phyloP scores from a whole-genome alignment of 768 basidiomycete genomes.

The Cystofilobasidium macerans region DNA sequence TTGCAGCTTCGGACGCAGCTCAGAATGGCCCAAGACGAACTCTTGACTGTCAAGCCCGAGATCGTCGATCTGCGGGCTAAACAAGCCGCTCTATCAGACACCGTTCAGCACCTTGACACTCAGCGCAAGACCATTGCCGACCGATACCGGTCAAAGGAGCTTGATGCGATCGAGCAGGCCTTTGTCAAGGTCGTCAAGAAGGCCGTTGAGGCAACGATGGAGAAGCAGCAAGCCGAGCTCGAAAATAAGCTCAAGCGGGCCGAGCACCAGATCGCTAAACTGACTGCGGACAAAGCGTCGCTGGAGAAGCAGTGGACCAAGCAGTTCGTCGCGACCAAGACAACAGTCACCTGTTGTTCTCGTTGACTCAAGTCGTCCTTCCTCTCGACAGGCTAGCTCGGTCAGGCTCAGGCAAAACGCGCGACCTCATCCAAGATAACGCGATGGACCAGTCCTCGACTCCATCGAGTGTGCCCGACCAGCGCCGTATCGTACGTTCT shows the following conservation, averaged over 20 bases:
- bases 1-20: too few species aligned
- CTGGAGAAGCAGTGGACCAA: not conserved
- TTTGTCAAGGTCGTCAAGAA: not conserved
- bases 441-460: constrained; percentile 5
- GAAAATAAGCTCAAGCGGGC: constrained; percentile 1
- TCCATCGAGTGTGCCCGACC: not conserved
- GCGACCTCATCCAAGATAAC: not conserved
- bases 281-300: not conserved
- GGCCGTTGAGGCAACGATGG: not conserved
- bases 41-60: too few species aligned
- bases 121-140: not conserved
- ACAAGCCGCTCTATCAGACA: not conserved
- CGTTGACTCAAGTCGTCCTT: not conserved
- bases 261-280: not conserved
- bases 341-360: not conserved
- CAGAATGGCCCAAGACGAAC: too few species aligned
- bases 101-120: not conserved
- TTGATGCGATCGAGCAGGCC: not conserved
- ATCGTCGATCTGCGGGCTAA: not conserved
- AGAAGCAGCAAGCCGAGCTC: not conserved
- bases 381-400: not conserved
- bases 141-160: not conserved
- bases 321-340: not conserved
- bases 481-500: not conserved
- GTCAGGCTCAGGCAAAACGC: not conserved